Percentiles rank a stretch among this genome's conserved stretches.
phyloP scores from a whole-genome alignment of 2,329 filamentous ascomycete genomes.

The Sporothrix dimorphospora region DNA sequence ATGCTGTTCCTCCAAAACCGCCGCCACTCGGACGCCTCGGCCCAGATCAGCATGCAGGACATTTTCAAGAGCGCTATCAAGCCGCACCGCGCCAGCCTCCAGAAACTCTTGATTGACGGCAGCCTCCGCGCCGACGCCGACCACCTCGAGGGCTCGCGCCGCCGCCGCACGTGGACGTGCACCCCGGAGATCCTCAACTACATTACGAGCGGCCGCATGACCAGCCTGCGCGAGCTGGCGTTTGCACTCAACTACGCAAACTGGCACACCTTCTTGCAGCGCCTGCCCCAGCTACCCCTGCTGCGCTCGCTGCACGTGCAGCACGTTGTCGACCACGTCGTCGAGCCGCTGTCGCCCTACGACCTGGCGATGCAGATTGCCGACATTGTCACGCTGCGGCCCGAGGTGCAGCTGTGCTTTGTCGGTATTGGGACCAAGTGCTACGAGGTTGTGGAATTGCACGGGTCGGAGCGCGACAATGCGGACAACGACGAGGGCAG shows the following conservation, averaged over 20 bases:
- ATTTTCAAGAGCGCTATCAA: conserved; percentile 73
- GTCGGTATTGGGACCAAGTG: conserved; percentile 77
- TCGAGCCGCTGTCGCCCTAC: conserved; percentile 55
- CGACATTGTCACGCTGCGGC: conserved; percentile 75
- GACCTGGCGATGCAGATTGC: conserved; percentile 77
- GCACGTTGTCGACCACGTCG: conserved; percentile 36
- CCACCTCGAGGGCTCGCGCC: conserved; percentile 42
- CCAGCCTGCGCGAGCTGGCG: conserved; percentile 69
- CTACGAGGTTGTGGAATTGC: conserved; percentile 76
- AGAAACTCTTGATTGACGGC: conserved; percentile 75
- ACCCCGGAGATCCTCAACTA: conserved; percentile 70
- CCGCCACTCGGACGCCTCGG: conserved; percentile 50
- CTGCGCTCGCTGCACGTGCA: conserved; percentile 56
- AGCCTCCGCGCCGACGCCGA: conserved; percentile 52
- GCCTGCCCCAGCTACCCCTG: conserved; percentile 70
- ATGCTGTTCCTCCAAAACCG: conserved; percentile 75
- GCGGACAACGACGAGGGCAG: conserved; percentile 36
- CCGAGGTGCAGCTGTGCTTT: conserved; percentile 77
- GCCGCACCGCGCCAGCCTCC: conserved; percentile 71
- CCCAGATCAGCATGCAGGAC: conserved; percentile 66
- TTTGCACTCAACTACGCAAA: conserved; percentile 74
- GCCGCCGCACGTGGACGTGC: conserved; percentile 73
- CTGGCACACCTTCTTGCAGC: conserved; percentile 81
- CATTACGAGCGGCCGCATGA: conserved; percentile 77
- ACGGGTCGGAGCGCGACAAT: conserved; percentile 39